Percentiles rank a stretch among this genome's conserved stretches.
Evolutionary conservation across 768 basidiomycete genomes (phyloP).

Genomic region (Xanthoconium purpureum): DNA sequence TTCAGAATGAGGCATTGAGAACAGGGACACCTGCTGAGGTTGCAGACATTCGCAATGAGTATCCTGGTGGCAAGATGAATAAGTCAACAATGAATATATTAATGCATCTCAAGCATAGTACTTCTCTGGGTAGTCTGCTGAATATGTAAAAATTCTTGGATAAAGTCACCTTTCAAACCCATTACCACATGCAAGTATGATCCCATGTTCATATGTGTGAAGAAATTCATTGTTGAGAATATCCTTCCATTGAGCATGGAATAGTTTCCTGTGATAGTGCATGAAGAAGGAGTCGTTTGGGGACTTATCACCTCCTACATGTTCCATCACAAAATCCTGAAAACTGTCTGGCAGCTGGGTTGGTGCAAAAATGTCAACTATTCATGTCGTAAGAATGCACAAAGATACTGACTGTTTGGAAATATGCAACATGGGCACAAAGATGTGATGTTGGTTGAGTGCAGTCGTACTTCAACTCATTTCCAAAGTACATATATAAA

Average conservation of each 20-base stretch:
- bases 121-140: too few relatives aligned
- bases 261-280: neutral
- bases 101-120: too few relatives aligned
- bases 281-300: neutral
- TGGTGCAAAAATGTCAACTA: too few relatives aligned
- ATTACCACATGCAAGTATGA: neutral
- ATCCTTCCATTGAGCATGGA: neutral
- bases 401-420: neutral
- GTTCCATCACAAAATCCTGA: neutral
- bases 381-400: too few relatives aligned
- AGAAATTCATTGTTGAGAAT: neutral
- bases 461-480: neutral
- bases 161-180: neutral
- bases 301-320: neutral
- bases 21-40: neutral
- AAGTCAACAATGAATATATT: too few relatives aligned
- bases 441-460: neutral
- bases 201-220: neutral
- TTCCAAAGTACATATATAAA: neutral
- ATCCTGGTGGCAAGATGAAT: too few relatives aligned
- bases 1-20: neutral
- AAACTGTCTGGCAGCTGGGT: neutral
- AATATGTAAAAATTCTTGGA: neutral
- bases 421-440: neutral
- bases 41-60: neutral